Base-by-base conservation (phyloP, 257 asterid species). In the Rauvolfia tetraphylla region DNA sequence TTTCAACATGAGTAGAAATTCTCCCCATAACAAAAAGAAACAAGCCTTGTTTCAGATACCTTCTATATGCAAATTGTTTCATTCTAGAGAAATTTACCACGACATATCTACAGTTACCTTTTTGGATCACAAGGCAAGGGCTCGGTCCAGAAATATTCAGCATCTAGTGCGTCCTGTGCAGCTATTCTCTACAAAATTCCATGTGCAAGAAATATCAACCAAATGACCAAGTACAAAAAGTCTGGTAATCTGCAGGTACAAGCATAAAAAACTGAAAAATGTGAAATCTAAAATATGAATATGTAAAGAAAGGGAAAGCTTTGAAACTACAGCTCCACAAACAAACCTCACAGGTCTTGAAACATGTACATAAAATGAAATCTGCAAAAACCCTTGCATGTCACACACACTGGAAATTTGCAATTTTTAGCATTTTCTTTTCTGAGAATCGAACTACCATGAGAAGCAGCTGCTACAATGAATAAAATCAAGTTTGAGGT, bases 81-180 rank as follows among this genome's bases (percentile, higher is more conserved):
- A 49, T 27, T 70, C 69, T 20, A 72, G 48, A 20, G 27, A 29
- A 54, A 23, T 69, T 61, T 38, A 59, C 36, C 27, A 5, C 20
- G 38, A 46, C 41, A 63, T 71, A n/a, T 69, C 13, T 56, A n/a
- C 1, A 25, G n/a, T 38, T 85, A 91, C 99, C 96, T 95, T 83
- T 80, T 90, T 3, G 98, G 99, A 87, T 95, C 98, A 57, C 99
- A 95, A 39, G 99, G 98, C 77, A 91, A 84, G 73, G 99, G 99
- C 76, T 95, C 98, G n/a, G 91, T 81, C 98, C 96, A 90, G 88
- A 95, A 95, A 84, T 93, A 95, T 74, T 95, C 99, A 75, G 96
- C 97, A 86, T 91, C 96, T 75, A 95, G 86, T 74, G 99, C 99
- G 83, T 91, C 98, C 85, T 91, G 89, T 23, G 98, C 99, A 78